Percentiles rank a stretch among this genome's conserved stretches.
phyloP scores from a whole-genome alignment of 768 basidiomycete species.

The Suillus cothurnatus region DNA sequence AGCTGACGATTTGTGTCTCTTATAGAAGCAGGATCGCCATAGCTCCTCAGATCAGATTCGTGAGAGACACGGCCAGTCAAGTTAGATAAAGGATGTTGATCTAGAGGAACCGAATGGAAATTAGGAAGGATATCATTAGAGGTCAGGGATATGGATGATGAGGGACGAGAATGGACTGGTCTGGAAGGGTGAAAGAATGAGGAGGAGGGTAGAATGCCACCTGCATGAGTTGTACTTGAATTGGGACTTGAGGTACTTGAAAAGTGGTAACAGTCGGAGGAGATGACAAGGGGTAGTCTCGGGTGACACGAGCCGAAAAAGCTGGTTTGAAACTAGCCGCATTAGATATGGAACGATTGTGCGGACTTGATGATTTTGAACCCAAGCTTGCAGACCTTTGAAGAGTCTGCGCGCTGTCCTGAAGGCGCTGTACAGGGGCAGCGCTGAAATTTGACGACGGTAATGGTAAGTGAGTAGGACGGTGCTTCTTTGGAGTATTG shows the following conservation, averaged over 20 bases:
- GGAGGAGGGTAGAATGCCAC: slow-evolving; percentile 76
- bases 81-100: slow-evolving; percentile 43
- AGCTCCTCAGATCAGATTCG: slow-evolving; percentile 42
- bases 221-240: slow-evolving; percentile 58
- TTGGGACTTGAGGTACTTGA: slow-evolving; percentile 20
- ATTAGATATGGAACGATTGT: slow-evolving; percentile 14
- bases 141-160: slow-evolving; percentile 36
- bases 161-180: slow-evolving; percentile 51
- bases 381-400: slow-evolving; percentile 16
- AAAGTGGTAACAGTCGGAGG: slow-evolving; percentile 31
- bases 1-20: slow-evolving; percentile 32
- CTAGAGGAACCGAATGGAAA: slow-evolving; percentile 25
- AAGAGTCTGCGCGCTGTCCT: slow-evolving; percentile 8
- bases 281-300: slow-evolving; percentile 27
- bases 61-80: slow-evolving; percentile 39
- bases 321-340: slow-evolving; percentile 20
- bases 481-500: slow-evolving; percentile 7
- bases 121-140: slow-evolving; percentile 35
- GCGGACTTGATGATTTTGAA: slow-evolving; percentile 8
- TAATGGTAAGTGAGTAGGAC: slow-evolving; percentile 17
- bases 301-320: slow-evolving; percentile 13
- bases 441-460: slow-evolving; percentile 20
- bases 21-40: slow-evolving; percentile 20
- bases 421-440: slow-evolving; percentile 17
- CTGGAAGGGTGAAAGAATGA: slow-evolving; percentile 77